Base-by-base conservation (phyloP, 768 basidiomycete genomes). In the Rhodotorula graminis region DNA sequence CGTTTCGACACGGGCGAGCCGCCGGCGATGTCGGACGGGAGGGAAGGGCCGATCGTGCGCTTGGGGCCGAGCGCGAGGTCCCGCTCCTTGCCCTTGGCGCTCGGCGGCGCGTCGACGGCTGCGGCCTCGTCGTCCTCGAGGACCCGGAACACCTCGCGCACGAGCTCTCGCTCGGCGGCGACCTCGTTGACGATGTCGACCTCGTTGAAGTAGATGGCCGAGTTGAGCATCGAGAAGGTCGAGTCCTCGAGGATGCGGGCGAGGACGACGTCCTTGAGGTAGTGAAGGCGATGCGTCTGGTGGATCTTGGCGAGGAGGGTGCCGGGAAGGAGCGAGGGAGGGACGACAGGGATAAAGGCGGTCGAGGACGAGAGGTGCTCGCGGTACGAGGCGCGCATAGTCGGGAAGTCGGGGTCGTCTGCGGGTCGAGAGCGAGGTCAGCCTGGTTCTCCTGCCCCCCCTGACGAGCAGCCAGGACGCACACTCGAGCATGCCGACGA, bases 401-500 rank as follows among this genome's bases (percentile, higher is more conserved):
- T 84, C 31, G 95, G 95, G 80, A 95, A 98, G 76, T 97, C 95
- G 74, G 95, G 93, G 79, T 98, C 95, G 80, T 98, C 94, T 96
- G 80, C 52, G 70, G 37, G 61, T 31, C 71, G 71, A 56, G 60
- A 46, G 11, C 44, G 67, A 75, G 46, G 53, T 44, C 16, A 49
- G 57, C 25, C 14, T 6, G 61, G n/a, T n/a, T n/a, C n/a, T n/a
- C n/a, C n/a, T n/a, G n/a, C n/a, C n/a, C n/a, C n/a, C n/a, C n/a
- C n/a, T n/a, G n/a, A n/a, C n/a, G n/a, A n/a, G n/a, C n/a, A n/a
- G n/a, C 25, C 31, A 47, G 46, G 27, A 82, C 91, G 69, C 74
- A 95, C 94, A 99, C 85, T 99, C 96, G 73, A 99, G 87, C 85
- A 98, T 95, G 59, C 94, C 93, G 55, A 94, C 87, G 61, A 97